Conservation (phyloP, 805 yeast species). For the Deakozyma indianensis region DNA sequence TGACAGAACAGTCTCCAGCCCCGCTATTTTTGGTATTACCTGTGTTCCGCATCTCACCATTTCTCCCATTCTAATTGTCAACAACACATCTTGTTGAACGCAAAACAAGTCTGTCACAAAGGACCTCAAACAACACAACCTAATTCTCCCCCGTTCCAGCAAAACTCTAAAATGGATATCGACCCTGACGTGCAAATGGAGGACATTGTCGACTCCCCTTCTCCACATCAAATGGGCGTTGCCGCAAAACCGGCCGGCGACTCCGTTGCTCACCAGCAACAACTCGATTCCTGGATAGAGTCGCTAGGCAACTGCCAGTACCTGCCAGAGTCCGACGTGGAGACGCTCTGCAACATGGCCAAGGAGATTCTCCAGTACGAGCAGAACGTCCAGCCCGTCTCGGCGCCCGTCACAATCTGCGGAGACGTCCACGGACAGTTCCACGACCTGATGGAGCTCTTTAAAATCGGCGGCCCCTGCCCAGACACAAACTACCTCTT, state of each 20-base stretch:
- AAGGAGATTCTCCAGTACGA: constrained; percentile 81
- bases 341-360: constrained; percentile 76
- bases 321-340: constrained; percentile 68
- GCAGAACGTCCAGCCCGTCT: constrained; percentile 89
- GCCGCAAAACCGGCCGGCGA: constrained; percentile 6
- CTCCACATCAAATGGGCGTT: constrained; percentile 3
- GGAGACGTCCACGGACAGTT: constrained; percentile 97
- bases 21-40: too few species aligned
- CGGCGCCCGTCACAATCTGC: constrained; percentile 91
- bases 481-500: constrained; percentile 86
- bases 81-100: too few species aligned
- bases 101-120: too few species aligned
- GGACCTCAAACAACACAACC: too few species aligned
- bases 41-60: too few species aligned
- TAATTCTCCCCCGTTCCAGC: too few species aligned
- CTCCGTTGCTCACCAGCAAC: constrained; percentile 49
- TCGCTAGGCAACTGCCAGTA: constrained; percentile 71
- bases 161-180: constrained; percentile 17
- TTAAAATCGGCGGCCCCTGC: constrained; percentile 91
- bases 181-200: constrained; percentile 27
- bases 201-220: constrained; percentile 15
- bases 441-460: constrained; percentile 88
- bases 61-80: too few species aligned
- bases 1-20: too few species aligned
- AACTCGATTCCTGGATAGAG: constrained; percentile 84